Evolutionary conservation across 73 alveolate species (phyloP).

Genomic region (Paramecium sexaurelia): DNA sequence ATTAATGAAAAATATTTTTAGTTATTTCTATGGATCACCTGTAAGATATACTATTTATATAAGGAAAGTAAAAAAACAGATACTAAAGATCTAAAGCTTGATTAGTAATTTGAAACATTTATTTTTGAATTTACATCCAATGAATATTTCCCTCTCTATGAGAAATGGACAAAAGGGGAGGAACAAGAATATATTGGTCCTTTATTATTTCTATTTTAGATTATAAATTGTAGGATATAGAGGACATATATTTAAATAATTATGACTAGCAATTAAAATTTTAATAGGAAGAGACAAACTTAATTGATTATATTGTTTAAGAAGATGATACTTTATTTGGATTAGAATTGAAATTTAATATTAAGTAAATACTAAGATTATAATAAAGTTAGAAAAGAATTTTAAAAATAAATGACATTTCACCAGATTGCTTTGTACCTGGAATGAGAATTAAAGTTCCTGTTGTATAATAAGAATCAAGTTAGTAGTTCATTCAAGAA

Average conservation of each 20-base stretch:
- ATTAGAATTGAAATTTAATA: constrained; percentile 26
- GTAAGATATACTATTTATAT: not conserved
- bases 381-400: constrained; percentile 6
- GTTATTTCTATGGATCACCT: constrained; percentile 21
- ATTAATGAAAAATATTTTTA: not conserved
- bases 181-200: constrained; percentile 29
- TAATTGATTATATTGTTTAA: constrained; percentile 47
- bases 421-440: constrained; percentile 44
- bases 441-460: constrained; percentile 58
- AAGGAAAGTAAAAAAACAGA: not conserved
- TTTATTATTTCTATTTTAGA: not conserved
- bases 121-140: constrained; percentile 45
- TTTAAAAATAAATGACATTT: constrained; percentile 44
- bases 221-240: not conserved
- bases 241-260: constrained; percentile 28
- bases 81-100: not conserved
- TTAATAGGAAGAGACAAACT: constrained; percentile 5
- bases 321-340: constrained; percentile 48
- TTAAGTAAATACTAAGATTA: not conserved
- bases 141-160: constrained; percentile 47
- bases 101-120: not conserved
- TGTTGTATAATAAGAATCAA: not conserved
- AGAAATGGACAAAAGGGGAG: constrained; percentile 32
- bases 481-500: not conserved
- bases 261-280: not conserved